Conservation (phyloP, 2,329 filamentous ascomycete species). For the Stylonectria norvegica region DNA sequence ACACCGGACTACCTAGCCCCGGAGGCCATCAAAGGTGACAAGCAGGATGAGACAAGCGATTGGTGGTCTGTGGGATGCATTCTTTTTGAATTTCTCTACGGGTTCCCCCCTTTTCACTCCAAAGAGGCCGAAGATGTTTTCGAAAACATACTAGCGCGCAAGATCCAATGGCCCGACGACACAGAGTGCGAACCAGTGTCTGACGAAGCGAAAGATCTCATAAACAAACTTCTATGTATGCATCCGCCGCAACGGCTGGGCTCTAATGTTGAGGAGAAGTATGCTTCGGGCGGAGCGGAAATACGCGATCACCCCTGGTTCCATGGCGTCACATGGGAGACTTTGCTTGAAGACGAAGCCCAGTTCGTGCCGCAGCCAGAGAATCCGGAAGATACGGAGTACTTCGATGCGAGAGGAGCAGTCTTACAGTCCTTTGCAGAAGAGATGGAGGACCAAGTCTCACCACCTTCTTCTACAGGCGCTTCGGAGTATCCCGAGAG, state of each 20-base stretch:
- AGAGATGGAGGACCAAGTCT: conserved; percentile 85
- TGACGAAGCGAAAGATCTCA: conserved; percentile 85
- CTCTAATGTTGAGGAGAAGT: conserved; percentile 81
- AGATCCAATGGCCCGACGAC: conserved; percentile 89
- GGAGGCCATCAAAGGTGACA: conserved; percentile 91
- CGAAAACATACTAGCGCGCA: conserved; percentile 87
- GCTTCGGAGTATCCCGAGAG: conserved; percentile 79
- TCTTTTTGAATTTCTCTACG: conserved; percentile 92
- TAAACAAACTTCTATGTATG: conserved; percentile 85
- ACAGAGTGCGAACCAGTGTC: conserved; percentile 71
- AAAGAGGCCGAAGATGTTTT: conserved; percentile 89
- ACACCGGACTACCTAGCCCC: conserved; percentile 96
- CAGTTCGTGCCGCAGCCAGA: conserved; percentile 91
- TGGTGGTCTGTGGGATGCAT: conserved; percentile 99
- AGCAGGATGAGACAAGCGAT: conserved; percentile 97
- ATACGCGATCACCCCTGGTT: conserved; percentile 92
- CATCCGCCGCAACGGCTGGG: conserved; percentile 80
- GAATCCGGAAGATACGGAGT: conserved; percentile 96
- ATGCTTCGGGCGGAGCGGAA: conserved; percentile 78
- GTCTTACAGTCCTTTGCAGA: conserved; percentile 89
- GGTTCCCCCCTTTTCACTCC: conserved; percentile 90
- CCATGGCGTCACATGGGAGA: conserved; percentile 80
- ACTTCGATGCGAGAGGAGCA: conserved; percentile 89
- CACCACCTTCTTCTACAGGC: conserved; percentile 66
- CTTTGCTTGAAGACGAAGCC: conserved; percentile 87